phyloP scores from a whole-genome alignment of 2,329 filamentous ascomycete species.

The Aspergillus tanneri region DNA sequence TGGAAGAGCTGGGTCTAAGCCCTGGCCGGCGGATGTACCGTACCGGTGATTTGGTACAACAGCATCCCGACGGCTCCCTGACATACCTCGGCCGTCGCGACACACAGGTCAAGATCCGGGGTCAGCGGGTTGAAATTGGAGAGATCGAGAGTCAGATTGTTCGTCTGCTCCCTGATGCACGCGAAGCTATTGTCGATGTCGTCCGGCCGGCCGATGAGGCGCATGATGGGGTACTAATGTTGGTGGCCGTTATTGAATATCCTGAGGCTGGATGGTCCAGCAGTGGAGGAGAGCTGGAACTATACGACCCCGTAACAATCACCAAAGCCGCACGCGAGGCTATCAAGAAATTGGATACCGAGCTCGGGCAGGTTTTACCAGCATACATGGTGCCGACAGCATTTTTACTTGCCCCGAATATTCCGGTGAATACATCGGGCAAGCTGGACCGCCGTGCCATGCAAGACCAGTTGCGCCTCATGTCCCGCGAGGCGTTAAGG shows the following conservation, averaged over 20 bases:
- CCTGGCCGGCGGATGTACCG: not conserved
- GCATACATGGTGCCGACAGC: not conserved
- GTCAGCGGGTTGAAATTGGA: conserved; percentile 30
- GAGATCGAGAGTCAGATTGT: conserved; percentile 22
- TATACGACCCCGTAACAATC: not conserved
- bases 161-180: not conserved
- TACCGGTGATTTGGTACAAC: conserved; percentile 31
- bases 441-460: not conserved
- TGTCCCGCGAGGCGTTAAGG: not conserved
- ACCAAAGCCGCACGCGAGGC: too few relatives aligned
- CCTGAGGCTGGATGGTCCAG: not conserved
- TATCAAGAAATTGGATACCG: not conserved
- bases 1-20: not conserved
- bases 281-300: not conserved
- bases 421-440: not conserved
- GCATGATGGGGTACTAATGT: not conserved
- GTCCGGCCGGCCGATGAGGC: too few relatives aligned
- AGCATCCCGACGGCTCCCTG: conserved; percentile 20
- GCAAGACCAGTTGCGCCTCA: not conserved
- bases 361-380: not conserved
- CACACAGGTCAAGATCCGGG: conserved; percentile 17
- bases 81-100: conserved; percentile 7
- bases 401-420: not conserved
- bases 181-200: not conserved
- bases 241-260: not conserved